Evolutionary conservation across 257 asterid genomes (phyloP), one percentile per base, ranked within the genome.

Genomic region (Oldenlandia corymbosa): DNA sequence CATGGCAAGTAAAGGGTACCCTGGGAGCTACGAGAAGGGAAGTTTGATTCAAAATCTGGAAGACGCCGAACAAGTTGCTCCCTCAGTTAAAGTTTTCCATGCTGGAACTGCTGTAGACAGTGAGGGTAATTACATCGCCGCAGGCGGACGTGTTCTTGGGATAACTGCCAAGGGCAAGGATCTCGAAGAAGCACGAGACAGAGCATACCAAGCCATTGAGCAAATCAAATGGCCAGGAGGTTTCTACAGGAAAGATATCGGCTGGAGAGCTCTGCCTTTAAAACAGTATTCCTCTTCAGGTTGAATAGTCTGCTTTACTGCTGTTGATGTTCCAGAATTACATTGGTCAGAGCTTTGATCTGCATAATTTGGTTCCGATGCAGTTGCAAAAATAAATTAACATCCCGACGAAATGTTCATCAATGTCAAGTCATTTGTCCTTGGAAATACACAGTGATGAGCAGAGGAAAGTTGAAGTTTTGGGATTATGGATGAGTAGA

Each of bases 1-100:
- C 32, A 88, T 91, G 96, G 98, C 98, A 57, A 88, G 95, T 49
- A 79, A 86, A 10, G 98, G 98, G n/a, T 91, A 91, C 79, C 98
- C 98, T 0, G 97, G 95, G 63, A 78, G 64, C 75, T 91, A 86
- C 58, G 60, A 78, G 36, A 91, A 84, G 72, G 95, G 98, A 23
- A 79, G 96, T 0, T 57, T 83, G 21, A 85, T 91, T 43, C 71
- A 63, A 64, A 82, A 88, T 64, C 77, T 91, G 0, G 91, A 86
- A 48, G 96, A 87, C 78, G 98, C 95, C 1, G 95, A 88, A 68
- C 75, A 72, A 58, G 84, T 79, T 70, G 88, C 85, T 11, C 80
- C 90, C 14, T 60, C 69, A 5, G 82, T 88, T 28, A 91, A 86
- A 79, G 75, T 88, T 60, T 91, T 91, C 77, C 96, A 91, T 49